Percentiles rank a stretch among this genome's conserved stretches.
These are phyloP conservation scores for Ilex paraguariensis DNA, from an alignment of 305 asterid genomes.

Conservation along the genomic window DNA sequence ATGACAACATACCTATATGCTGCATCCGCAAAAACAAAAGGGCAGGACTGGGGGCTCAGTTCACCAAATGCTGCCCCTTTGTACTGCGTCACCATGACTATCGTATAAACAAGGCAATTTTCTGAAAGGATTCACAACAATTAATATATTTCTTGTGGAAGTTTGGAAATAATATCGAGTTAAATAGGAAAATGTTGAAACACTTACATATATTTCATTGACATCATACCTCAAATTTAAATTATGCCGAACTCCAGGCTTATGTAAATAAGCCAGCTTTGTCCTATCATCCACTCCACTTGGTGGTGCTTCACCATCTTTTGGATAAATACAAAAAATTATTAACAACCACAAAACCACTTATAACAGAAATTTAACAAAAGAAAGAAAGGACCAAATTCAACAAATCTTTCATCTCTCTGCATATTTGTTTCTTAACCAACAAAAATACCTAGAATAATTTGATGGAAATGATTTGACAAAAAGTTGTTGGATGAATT, in stretches of 20 bases:
- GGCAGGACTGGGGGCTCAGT: conserved; percentile 70
- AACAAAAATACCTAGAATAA: neutral
- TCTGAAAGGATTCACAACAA: conserved; percentile 89
- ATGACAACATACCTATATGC: conserved; percentile 60
- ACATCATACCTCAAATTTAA: conserved; percentile 78
- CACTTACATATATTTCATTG: conserved; percentile 79
- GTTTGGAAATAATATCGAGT: conserved; percentile 39
- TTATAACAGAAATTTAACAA: conserved; percentile 28
- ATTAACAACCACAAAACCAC: conserved; percentile 62
- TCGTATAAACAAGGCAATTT: conserved; percentile 80
- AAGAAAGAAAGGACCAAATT: neutral
- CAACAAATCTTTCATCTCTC: neutral
- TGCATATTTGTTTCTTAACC: neutral
- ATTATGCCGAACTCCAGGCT: conserved; percentile 76
- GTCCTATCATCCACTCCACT: conserved; percentile 95
- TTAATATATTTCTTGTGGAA: conserved; percentile 79
- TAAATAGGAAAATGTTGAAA: neutral
- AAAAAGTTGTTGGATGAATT: neutral
- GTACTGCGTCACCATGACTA: conserved; percentile 89
- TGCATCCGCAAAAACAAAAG: conserved; percentile 92
- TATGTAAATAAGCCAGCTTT: conserved; percentile 86
- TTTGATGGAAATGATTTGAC: neutral
- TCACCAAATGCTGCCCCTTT: conserved; percentile 90
- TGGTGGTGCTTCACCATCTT: conserved; percentile 77
- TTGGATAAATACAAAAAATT: conserved; percentile 58